These are phyloP conservation scores for Microbotryum violaceum DNA, from an alignment of 1,284 basidiomycete species.

Conservation along the genomic window DNA sequence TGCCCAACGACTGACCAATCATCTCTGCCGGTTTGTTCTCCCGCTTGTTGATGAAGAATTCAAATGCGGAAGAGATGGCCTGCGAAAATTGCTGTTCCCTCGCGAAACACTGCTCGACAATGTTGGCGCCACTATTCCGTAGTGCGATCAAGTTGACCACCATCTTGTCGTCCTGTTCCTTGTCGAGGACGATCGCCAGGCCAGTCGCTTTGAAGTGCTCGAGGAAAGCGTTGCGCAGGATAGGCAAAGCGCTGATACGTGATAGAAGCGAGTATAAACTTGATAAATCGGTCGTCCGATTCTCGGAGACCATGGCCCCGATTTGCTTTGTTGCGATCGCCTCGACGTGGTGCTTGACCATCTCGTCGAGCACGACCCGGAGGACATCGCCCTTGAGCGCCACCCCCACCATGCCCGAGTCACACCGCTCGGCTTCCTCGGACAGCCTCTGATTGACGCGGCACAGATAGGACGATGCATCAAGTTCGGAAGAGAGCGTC, in stretches of 20 bases:
- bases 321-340: slow-evolving; percentile 27
- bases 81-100: slow-evolving; percentile 39
- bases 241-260: slow-evolving; percentile 52
- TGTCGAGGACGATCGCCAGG: slow-evolving; percentile 53
- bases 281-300: slow-evolving; percentile 45
- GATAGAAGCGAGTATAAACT: slow-evolving; percentile 58
- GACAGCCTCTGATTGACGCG: slow-evolving; percentile 48
- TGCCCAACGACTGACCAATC: slow-evolving; percentile 49
- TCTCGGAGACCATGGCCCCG: slow-evolving; percentile 10
- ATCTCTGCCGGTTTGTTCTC: slow-evolving; percentile 86
- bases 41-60: slow-evolving; percentile 69
- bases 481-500: slow-evolving; percentile 10
- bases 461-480: slow-evolving; percentile 48
- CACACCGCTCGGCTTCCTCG: slow-evolving; percentile 53
- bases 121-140: slow-evolving; percentile 56
- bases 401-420: slow-evolving; percentile 45
- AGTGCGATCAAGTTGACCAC: slow-evolving; percentile 64
- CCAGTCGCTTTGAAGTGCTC: slow-evolving; percentile 44
- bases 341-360: slow-evolving; percentile 30
- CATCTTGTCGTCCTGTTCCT: slow-evolving; percentile 60
- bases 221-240: slow-evolving; percentile 59
- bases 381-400: slow-evolving; percentile 21
- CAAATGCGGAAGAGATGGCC: slow-evolving; percentile 60
- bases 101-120: slow-evolving; percentile 51
- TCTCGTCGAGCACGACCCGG: slow-evolving; percentile 23